These are phyloP conservation scores for Albatrellus sp. DNA, from an alignment of 1,284 basidiomycete species.

Conservation along the genomic window DNA sequence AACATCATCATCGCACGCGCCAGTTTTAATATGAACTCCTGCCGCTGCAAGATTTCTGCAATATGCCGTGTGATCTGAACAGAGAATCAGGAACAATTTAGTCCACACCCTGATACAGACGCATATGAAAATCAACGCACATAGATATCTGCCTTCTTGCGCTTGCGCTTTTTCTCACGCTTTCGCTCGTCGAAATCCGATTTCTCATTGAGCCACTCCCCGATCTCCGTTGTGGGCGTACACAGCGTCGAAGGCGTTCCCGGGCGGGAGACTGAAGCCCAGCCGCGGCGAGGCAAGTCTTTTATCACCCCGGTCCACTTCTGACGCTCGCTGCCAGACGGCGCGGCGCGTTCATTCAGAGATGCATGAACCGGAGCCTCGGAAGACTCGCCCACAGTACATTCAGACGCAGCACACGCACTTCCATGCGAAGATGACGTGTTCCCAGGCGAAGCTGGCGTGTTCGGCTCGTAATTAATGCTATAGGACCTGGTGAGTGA, in stretches of 20 bases:
- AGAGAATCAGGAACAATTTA: not conserved
- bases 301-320: conserved; percentile 23
- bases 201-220: conserved; percentile 16
- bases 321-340: conserved; percentile 7
- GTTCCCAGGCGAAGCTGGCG: not conserved
- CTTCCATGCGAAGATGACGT: not conserved
- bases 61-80: conserved; percentile 80
- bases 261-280: conserved; percentile 11
- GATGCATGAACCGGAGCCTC: no score
- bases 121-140: conserved; percentile 27
- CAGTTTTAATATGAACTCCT: conserved; percentile 86
- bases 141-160: conserved; percentile 70
- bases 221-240: conserved; percentile 7
- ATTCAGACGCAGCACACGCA: not conserved
- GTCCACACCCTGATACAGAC: not conserved
- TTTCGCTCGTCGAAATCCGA: conserved; percentile 21
- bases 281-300: conserved; percentile 19
- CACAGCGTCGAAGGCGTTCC: conserved; percentile 16
- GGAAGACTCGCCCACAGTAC: not conserved
- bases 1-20: conserved; percentile 92
- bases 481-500: not conserved
- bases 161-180: conserved; percentile 45
- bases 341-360: not conserved
- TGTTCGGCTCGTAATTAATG: not conserved
- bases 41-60: conserved; percentile 57